Percentiles rank a stretch among this genome's conserved stretches.
Conservation (phyloP, 352 stramenopile species). For the Phytophthora syringae region DNA sequence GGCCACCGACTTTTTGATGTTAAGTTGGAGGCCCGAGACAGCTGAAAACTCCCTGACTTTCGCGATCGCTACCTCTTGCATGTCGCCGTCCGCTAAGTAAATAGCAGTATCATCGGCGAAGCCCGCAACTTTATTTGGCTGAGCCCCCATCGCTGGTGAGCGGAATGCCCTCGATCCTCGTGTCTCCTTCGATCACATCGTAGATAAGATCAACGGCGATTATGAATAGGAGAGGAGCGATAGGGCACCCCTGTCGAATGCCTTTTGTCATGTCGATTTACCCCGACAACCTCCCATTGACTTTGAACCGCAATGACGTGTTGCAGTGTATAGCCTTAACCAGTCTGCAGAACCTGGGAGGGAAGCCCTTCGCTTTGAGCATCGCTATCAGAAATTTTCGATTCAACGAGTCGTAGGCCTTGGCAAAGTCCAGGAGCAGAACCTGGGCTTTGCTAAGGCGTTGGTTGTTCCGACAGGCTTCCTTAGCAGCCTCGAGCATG, state of each 20-base stretch:
- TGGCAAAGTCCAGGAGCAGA: conserved; percentile 6
- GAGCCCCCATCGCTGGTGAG: neutral
- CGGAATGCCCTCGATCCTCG: neutral
- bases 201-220: conserved; percentile 1
- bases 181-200: conserved; percentile 5
- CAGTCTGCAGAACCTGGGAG: neutral
- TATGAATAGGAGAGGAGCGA: conserved; percentile 10
- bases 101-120: no score
- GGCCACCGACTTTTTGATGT: neutral
- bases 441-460: neutral
- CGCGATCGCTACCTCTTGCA: neutral
- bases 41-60: neutral
- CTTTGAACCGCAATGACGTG: neutral
- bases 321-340: neutral
- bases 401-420: conserved; percentile 13
- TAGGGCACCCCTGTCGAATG: conserved; percentile 3
- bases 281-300: neutral
- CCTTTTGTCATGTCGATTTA: neutral
- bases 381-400: neutral
- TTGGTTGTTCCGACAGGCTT: neutral
- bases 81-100: no score
- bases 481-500: conserved; percentile 4
- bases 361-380: conserved; percentile 4
- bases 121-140: no score
- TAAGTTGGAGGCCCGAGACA: neutral